Base-by-base conservation (phyloP, 2,329 filamentous ascomycete species). In the Botrytis porri region DNA sequence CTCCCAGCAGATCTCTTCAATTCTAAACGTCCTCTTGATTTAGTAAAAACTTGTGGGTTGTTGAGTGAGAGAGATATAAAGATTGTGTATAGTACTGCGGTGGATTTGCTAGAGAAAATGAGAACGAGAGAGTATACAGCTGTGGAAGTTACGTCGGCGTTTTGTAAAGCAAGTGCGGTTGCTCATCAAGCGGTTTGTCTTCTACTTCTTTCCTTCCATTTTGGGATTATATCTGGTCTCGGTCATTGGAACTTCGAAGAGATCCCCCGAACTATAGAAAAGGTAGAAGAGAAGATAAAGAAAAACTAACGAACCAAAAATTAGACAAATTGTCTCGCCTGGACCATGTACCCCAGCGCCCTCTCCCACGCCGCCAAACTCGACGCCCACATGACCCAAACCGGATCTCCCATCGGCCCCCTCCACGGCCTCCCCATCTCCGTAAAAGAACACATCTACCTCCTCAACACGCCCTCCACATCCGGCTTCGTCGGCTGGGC, bases 371-470 rank as follows among this genome's bases (percentile, higher is more conserved):
- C 87, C 0, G 77, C 79, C 22, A 65, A 81, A 25, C 80, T 88
- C 4, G 88, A 89, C 77, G 79, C 82, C 0, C 79, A 85, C 70
- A 77, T 84, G 10, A 73, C 78, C 4, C 73, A 75, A 8, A 81
- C 82, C 14, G 81, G 83, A 0, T 80, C 82, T 74, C 81, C 85
- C 0, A 76, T 86, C 1, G 89, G 90, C 0, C 89, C 89, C 4
- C 82, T 92, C 4, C 89, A 92, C 80, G 90, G 90, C 2, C 81
- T 89, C 0, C 87, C 88, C 0, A 84, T 89, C 32, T 54, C 85
- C 0, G 82, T 90, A 57, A 89, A 92, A 79, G 89, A 91, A 80
- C 87, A 82, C 5, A 77, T 85, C 10, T 83, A 84, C 66, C 78
- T 84, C 18, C 86, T 85, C 64, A 84, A 62, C 16, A 74, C 74